Base-by-base conservation (phyloP, 495 filamentous ascomycete genomes). In the Hypoxylon lienhwacheense region DNA sequence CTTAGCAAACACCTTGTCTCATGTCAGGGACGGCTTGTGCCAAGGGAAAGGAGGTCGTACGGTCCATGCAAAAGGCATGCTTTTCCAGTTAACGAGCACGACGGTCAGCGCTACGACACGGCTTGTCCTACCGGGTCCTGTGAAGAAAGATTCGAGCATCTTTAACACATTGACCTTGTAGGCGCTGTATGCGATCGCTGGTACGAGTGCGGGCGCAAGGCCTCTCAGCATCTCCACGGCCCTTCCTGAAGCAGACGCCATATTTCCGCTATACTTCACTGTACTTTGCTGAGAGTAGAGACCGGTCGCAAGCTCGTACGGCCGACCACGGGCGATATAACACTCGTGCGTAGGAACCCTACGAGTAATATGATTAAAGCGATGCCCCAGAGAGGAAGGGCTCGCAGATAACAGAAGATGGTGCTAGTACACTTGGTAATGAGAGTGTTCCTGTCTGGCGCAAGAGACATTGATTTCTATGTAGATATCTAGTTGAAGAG, bases 31-130 rank as follows among this genome's bases (percentile, higher is more conserved):
- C 29, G 29, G 4, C 19, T 35, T 4, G n/a, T n/a, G n/a, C n/a
- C n/a, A n/a, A n/a, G n/a, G 12, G 15, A 12, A 33, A 7, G 22
- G 35, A 25, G 19, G 26, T 70, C 82, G 28, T 74, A 88, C 85
- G 64, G 88, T 86, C 88, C 88, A 91, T 8, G 80, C 77, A n/a
- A 85, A 68, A 0, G 88, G 88, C n/a, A 89, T 37, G 53, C 75
- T 86, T 76, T 91, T 91, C 74, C 84, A 71, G 63, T 89, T 88
- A 7, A 76, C 54, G 1, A 85, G 59, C 4, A 81, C 69, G 12
- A 87, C 70, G 4, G 81, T 12, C 3, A 85, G 45, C 16, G 77
- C 72, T 7, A 82, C 39, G 34, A 78, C 71, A 1, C 78, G 70
- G 19, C 69, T 74, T 0, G 68, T 75, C 25, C 73, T 70, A 1